phyloP scores from a whole-genome alignment of 108 stramenopile genomes.

The Cyclotella choctawhatcheeana region DNA sequence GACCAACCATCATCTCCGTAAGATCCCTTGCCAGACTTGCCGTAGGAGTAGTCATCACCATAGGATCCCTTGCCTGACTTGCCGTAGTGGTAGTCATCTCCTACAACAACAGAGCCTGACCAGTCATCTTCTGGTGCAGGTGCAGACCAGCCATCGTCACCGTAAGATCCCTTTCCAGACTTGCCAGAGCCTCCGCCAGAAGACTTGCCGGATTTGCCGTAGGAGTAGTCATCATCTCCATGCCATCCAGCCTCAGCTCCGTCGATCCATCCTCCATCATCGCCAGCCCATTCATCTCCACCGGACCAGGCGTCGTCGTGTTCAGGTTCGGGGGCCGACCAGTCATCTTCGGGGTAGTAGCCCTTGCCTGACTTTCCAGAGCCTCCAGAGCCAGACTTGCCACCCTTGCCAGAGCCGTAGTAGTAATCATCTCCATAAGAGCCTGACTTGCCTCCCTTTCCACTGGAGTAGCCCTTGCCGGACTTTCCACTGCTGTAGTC shows the following conservation, averaged over 20 bases:
- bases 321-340: not conserved
- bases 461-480: not conserved
- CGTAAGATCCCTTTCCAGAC: not conserved
- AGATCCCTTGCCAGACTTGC: not conserved
- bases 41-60: not conserved
- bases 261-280: not conserved
- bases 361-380: conserved; percentile 2
- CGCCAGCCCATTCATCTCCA: not conserved
- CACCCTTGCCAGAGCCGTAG: not conserved
- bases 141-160: not conserved
- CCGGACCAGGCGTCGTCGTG: not conserved
- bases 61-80: conserved; percentile 10
- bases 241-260: not conserved
- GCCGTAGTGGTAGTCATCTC: not conserved
- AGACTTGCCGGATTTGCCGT: not conserved
- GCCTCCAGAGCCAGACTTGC: not conserved
- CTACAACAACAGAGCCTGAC: not conserved
- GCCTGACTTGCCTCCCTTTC: conserved; percentile 2
- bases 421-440: not conserved
- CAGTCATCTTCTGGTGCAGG: not conserved
- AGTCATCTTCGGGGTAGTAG: not conserved
- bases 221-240: not conserved
- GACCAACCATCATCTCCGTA: not conserved
- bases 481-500: not conserved
- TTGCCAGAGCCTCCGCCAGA: not conserved